Evolutionary conservation across 2,329 filamentous ascomycete genomes (phyloP), one percentile per base, ranked within the genome.

Genomic region (Daldinia sp.): DNA sequence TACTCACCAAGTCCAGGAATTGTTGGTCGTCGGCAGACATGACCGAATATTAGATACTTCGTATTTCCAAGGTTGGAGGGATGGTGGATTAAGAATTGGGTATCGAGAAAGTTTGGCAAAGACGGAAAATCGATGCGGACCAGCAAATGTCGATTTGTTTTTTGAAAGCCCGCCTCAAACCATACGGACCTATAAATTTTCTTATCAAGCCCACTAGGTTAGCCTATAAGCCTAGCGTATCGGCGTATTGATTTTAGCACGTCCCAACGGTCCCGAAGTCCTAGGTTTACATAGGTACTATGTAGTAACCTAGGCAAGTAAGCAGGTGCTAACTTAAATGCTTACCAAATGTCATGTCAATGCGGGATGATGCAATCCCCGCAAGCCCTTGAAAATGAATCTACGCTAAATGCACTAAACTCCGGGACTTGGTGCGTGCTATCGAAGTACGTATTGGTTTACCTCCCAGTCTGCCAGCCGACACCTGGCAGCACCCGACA

Each of bases 11-110:
- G 78, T 93, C 90, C 68, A 93, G 80, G 74, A 94, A 90, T 72
- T 90, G 88, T 79, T 92, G 88, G 74, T 93, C 90, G 75, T 94
- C 90, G 75, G 86, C 87, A 69, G 91, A 90, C 91, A 94, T 94
- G 69, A 74, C 62, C 53, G 43, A 11, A 37, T 50, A 51, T 64
- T 17, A 41, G 29, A 45, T 25, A 7, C 17, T 37, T 32, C 49
- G 15, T 35, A 11, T 58, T 50, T 39, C 48, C 51, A 37, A 25
- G 13, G 23, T 39, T 41, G 7, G 9, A 11, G 27, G 35, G 45
- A 50, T 30, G 21, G 32, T 45, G 5, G 45, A n/a, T 49, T 10
- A 37, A 30, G 25, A 23, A 34, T 54, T 52, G 35, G 63, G 48
- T 54, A 57, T 57, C 27, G 51, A 34, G 50, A 55, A 61, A 59